Evolutionary conservation across 176 grass and related monocot species (phyloP), one percentile per base, ranked within the genome.

Genomic region (Musa beccarii): DNA sequence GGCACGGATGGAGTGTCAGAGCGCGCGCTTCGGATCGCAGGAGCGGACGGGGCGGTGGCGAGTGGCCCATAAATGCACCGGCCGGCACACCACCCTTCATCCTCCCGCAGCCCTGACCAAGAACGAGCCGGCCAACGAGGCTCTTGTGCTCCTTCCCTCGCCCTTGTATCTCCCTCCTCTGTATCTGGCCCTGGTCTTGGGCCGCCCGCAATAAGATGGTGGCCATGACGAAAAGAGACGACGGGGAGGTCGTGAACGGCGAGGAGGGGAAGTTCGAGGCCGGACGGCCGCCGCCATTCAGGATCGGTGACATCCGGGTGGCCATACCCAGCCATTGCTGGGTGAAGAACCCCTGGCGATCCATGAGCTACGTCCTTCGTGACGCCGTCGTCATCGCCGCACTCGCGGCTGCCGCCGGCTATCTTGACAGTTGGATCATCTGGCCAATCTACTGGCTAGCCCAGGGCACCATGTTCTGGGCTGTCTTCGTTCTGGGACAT

Each of bases 281-380:
- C 23, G 81, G 83, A 1, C 85, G 73, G 51, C 88, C 94, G 0
- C 94, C 94, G 11, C 90, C 94, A 0, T 97, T 97, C 86, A 88
- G 84, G 80, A 89, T 97, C 82, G 90, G 84, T 19, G 90, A 97
- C 66, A 72, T 97, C 64, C 87, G 94, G 6, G 90, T 88, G 0
- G 88, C 90, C 22, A 81, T 97, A 52, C 94, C 90, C 11, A 16
- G 24, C 1, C 90, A 84, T 67, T 97, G 94, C 77, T 97, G 94
- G 94, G 54, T 72, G 54, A 88, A 85, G 90, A 84, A 81, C 73
- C 79, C 87, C 1, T 83, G 72, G 80, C 55, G 90, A 3, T 98
- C 94, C 13, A 76, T 91, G 21, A 87, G 78, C 12, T 98, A 89
- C 78, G 90, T 98, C 9, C 66, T 57, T 7, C 78, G 90, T 8